These are phyloP conservation scores for Pythium volutum DNA, from an alignment of 352 stramenopile genomes.

Conservation along the genomic window DNA sequence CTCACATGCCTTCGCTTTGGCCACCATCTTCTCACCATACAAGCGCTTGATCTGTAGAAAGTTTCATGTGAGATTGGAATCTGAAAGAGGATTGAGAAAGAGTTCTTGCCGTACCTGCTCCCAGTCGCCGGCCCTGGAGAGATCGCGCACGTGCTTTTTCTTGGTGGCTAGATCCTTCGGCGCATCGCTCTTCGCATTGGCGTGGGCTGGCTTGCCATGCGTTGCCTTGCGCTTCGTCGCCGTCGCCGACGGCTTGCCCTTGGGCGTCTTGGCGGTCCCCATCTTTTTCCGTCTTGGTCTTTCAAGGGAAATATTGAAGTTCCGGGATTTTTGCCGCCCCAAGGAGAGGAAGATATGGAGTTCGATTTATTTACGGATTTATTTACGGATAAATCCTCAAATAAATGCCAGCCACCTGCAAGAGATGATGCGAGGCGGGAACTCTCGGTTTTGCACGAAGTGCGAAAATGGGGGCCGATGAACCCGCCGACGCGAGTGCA, in stretches of 20 bases:
- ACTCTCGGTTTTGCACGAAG: no score
- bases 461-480: not conserved
- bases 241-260: slow-evolving; percentile 9
- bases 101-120: slow-evolving; percentile 33
- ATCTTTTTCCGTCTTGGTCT: not conserved
- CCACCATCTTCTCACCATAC: slow-evolving; percentile 72
- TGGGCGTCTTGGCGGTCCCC: slow-evolving; percentile 18
- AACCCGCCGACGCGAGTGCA: not conserved
- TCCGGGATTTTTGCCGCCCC: not conserved
- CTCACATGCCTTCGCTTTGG: slow-evolving; percentile 63
- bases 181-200: slow-evolving; percentile 11
- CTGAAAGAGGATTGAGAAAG: not conserved
- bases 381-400: not conserved
- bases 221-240: slow-evolving; percentile 21
- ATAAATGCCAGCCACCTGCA: not conserved
- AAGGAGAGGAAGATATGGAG: slow-evolving; percentile 3
- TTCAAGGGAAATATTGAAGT: slow-evolving; percentile 12
- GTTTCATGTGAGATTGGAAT: no score
- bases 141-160: slow-evolving; percentile 73
- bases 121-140: slow-evolving; percentile 50
- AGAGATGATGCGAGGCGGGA: not conserved
- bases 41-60: slow-evolving; percentile 45
- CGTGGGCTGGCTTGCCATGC: not conserved
- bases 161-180: slow-evolving; percentile 44
- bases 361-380: slow-evolving; percentile 11